Conservation (phyloP, 140 eudicot species). For the Eryngium alpinum region DNA sequence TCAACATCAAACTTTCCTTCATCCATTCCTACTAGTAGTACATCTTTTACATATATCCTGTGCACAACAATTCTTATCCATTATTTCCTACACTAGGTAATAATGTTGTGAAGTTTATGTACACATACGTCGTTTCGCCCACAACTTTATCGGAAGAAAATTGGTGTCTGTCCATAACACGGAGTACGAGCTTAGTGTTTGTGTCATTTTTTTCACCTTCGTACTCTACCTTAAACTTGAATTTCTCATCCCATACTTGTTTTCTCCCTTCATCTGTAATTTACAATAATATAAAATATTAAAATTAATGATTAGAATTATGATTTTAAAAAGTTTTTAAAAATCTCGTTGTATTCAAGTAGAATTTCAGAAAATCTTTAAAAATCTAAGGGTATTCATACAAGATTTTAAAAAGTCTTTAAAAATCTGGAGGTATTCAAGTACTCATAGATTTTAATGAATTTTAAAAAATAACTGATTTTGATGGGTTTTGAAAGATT, state of each 20-base stretch:
- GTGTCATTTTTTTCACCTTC: slow-evolving; percentile 19
- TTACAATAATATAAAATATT: background rate
- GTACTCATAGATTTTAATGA: too few relatives aligned
- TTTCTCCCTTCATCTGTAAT: slow-evolving; percentile 33
- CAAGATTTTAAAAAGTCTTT: too few relatives aligned
- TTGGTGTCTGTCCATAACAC: slow-evolving; percentile 39
- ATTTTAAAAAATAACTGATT: too few relatives aligned
- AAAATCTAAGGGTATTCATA: too few relatives aligned
- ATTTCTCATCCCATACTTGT: slow-evolving; percentile 41
- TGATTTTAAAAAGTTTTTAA: too few relatives aligned
- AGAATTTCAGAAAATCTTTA: too few relatives aligned
- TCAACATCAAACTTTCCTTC: slow-evolving; percentile 30
- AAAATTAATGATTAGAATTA: background rate
- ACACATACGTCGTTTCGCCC: slow-evolving; percentile 52
- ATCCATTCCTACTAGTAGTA: slow-evolving; percentile 37
- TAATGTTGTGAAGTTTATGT: too few relatives aligned
- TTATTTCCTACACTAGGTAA: too few relatives aligned
- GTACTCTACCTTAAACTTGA: slow-evolving; percentile 35
- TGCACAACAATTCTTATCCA: background rate
- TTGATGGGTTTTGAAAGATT: too few relatives aligned
- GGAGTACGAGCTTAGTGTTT: slow-evolving; percentile 27
- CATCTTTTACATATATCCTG: slow-evolving; percentile 51
- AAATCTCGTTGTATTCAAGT: too few relatives aligned
- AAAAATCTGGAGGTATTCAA: too few relatives aligned
- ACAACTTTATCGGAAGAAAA: slow-evolving; percentile 31